Base-by-base conservation (phyloP, 179 eudicot species). In the Beta corolliflora region DNA sequence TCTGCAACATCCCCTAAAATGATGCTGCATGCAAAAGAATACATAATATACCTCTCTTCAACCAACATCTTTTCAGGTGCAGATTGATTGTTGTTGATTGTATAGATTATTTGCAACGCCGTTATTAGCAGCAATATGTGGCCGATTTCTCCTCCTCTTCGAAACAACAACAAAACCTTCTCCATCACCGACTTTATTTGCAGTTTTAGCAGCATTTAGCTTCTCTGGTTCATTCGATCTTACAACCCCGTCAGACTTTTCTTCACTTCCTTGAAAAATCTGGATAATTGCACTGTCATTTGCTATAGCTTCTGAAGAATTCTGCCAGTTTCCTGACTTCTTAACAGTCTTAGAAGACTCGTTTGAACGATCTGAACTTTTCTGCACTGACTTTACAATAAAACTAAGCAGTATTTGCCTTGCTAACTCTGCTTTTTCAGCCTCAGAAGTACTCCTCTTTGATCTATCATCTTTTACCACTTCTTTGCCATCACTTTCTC, bases 321-420 rank as follows among this genome's bases (percentile, higher is more conserved):
- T 88, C 73, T 84, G 87, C 54, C 89, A 82, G 48, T 80, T 76
- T 53, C 88, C 91, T n/a, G 84, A 77, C 86, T 85, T 91, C 75
- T 87, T 89, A 65, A 83, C 87, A 23, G 23, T 82, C 53, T 55
- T 82, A 56, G 46, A 21, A 11, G 90, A 73, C 82, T 87, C 87
- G 7, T 77, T 74, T 23, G 79, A 79, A 25, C 84, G 60, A 60
- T 90, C 91, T 25, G 90, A 80, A 83, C 83, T 87, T 75, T 89
- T 85, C 82, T 92, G 91, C 59, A 93, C 98, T 0, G 99, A 97
- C 82, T 92, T 97, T 73, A 97, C 92, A 53, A 97, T 94, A 80
- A 97, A 97, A 81, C 99, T 94, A 19, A 94, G 94, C 76, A 94
- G 91, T 75, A 97, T 93, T 83, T 97, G 99, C 87, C 94, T 94